These are phyloP conservation scores for Aspergillus eucalypticola DNA, from an alignment of 2,329 filamentous ascomycete genomes.

Conservation along the genomic window DNA sequence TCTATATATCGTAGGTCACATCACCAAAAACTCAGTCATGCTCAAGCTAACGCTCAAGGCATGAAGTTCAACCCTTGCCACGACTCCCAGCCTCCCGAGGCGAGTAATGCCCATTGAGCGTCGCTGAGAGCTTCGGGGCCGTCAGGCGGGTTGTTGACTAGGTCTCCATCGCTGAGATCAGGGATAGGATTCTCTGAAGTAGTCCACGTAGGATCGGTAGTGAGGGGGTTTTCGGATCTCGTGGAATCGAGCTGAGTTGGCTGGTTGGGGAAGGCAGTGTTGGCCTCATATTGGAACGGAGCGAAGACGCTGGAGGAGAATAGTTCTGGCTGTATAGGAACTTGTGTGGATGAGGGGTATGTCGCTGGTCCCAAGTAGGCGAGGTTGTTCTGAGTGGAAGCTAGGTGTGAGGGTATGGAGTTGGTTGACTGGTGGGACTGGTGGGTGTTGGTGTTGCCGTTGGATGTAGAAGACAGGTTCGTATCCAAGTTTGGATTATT, in stretches of 20 bases:
- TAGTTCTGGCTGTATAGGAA: background rate
- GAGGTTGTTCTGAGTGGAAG: background rate
- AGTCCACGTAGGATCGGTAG: slow-evolving; percentile 27
- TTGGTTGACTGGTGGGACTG: slow-evolving; percentile 10
- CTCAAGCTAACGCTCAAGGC: background rate
- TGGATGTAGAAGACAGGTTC: slow-evolving; percentile 34
- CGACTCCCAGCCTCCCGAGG: slow-evolving; percentile 19
- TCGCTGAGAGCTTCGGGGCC: slow-evolving; percentile 34
- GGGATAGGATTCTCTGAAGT: slow-evolving; percentile 13
- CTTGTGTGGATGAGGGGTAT: background rate
- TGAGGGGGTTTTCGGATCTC: slow-evolving; percentile 16
- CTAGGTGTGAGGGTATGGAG: slow-evolving; percentile 10
- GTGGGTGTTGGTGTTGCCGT: slow-evolving; percentile 20
- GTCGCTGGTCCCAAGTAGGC: slow-evolving; percentile 5
- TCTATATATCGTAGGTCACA: background rate
- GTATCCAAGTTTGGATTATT: slow-evolving; percentile 30
- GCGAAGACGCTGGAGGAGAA: background rate
- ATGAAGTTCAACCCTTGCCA: slow-evolving; percentile 11
- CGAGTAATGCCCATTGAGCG: slow-evolving; percentile 38
- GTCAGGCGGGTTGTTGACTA: slow-evolving; percentile 19
- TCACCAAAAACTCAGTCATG: background rate
- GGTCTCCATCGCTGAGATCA: slow-evolving; percentile 15
- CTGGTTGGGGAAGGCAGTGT: slow-evolving; percentile 17
- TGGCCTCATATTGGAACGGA: slow-evolving; percentile 3
- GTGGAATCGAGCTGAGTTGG: slow-evolving; percentile 16